Conservation (phyloP, 2,329 filamentous ascomycete genomes). For the Calycina herbarum region DNA sequence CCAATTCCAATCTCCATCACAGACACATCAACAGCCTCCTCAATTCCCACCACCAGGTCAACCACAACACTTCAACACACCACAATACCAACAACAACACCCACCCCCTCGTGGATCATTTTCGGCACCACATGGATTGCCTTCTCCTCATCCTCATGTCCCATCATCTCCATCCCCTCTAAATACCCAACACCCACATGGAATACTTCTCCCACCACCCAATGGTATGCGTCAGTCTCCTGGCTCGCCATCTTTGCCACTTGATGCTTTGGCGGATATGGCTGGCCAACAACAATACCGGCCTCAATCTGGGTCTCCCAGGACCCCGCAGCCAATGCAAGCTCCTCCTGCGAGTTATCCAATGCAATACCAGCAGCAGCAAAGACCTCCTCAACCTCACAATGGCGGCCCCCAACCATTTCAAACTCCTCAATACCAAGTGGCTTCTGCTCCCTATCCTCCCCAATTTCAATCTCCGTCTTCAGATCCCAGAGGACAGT, state of each 20-base stretch:
- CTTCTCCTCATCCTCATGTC: conserved; percentile 33
- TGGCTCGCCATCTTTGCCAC: conserved; percentile 29
- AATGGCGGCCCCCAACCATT: conserved; percentile 29
- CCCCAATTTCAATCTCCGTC: conserved; percentile 20
- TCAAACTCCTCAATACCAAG: conserved; percentile 20
- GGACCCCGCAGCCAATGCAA: conserved; percentile 27
- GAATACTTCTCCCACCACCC: conserved; percentile 32
- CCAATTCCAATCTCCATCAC: conserved; percentile 18
- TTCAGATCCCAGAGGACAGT: conserved; percentile 27
- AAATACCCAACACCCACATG: conserved; percentile 25
- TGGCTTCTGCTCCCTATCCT: conserved; percentile 21
- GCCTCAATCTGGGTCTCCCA: conserved; percentile 30
- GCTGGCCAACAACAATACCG: conserved; percentile 38
- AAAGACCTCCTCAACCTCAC: conserved; percentile 21
- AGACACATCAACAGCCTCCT: conserved; percentile 20
- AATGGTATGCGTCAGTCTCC: conserved; percentile 24
- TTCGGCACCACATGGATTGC: conserved; percentile 23
- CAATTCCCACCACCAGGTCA: conserved; percentile 16
- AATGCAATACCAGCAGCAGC: conserved; percentile 20
- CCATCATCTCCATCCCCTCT: conserved; percentile 38
- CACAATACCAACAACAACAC: conserved; percentile 18
- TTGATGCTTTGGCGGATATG: conserved; percentile 36
- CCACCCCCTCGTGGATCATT: conserved; percentile 14
- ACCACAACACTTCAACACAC: conserved; percentile 7
- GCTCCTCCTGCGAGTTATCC: conserved; percentile 22